These are phyloP conservation scores for Chamaenerion angustifolium DNA, from an alignment of 345 rosid genomes.

Conservation along the genomic window DNA sequence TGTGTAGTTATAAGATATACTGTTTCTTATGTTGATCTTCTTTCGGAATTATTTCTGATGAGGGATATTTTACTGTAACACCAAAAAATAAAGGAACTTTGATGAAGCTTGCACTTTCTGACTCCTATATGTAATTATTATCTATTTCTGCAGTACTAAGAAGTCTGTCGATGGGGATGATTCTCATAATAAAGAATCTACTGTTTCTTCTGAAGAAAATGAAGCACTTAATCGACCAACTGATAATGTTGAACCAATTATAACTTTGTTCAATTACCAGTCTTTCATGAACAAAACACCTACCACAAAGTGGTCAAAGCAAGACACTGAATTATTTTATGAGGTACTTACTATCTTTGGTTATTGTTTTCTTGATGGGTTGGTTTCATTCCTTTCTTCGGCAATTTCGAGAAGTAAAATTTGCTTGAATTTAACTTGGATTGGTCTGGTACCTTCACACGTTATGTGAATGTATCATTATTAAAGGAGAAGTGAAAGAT, in stretches of 20 bases:
- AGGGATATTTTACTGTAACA: too few relatives aligned
- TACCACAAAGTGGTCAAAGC: conserved; percentile 59
- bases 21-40: neutral
- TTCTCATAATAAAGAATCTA: conserved; percentile 24
- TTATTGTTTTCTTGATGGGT: too few relatives aligned
- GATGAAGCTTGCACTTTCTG: neutral
- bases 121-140: conserved; percentile 3
- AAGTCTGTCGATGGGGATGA: conserved; percentile 20
- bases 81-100: neutral
- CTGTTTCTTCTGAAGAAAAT: conserved; percentile 21
- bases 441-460: too few relatives aligned
- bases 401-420: too few relatives aligned
- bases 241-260: conserved; percentile 10
- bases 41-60: too few relatives aligned
- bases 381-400: too few relatives aligned
- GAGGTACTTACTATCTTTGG: conserved; percentile 28
- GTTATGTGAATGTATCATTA: too few relatives aligned
- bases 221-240: conserved; percentile 10
- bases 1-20: neutral
- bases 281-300: conserved; percentile 55
- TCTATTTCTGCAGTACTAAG: conserved; percentile 20
- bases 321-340: conserved; percentile 69
- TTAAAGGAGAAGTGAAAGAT: too few relatives aligned
- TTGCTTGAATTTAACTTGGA: too few relatives aligned
- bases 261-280: conserved; percentile 40